Conservation (phyloP, 2,329 filamentous ascomycete species). For the Paecilomyces fulvus region DNA sequence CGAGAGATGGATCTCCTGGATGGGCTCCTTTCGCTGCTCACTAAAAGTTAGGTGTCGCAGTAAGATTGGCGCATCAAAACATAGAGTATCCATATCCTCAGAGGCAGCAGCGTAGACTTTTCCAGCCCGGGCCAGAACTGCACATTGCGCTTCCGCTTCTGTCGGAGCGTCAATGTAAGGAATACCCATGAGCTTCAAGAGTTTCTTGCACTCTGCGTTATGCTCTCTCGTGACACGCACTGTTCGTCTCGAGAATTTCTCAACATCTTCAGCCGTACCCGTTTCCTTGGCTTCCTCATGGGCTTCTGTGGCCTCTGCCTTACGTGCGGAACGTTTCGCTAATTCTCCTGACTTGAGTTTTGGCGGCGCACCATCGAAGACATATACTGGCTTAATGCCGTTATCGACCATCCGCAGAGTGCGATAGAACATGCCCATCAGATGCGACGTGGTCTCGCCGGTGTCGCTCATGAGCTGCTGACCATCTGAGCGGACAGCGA, state of each 20-base stretch:
- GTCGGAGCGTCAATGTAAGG: conserved; percentile 93
- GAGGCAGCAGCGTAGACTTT: conserved; percentile 96
- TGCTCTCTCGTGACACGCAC: conserved; percentile 95
- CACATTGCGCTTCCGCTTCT: conserved; percentile 95
- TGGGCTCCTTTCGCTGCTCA: conserved; percentile 94
- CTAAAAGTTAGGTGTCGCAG: conserved; percentile 91
- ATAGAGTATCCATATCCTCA: conserved; percentile 98
- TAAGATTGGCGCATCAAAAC: conserved; percentile 86
- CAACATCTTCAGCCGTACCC: conserved; percentile 91
- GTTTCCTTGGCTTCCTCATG: conserved; percentile 96
- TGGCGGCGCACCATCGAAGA: conserved; percentile 93
- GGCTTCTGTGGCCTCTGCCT: conserved; percentile 80
- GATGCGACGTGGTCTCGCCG: conserved; percentile 92
- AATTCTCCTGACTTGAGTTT: conserved; percentile 97
- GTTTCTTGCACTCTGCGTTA: conserved; percentile 84
- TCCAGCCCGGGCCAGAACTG: conserved; percentile 74
- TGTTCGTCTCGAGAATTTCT: conserved; percentile 91
- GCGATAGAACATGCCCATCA: conserved; percentile 99
- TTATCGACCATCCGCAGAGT: conserved; percentile 97
- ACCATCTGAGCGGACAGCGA: conserved; percentile 92
- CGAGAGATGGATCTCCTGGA: conserved; percentile 85
- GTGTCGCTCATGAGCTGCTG: conserved; percentile 93
- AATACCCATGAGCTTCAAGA: conserved; percentile 92
- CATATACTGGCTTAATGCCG: conserved; percentile 95
- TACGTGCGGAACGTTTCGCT: conserved; percentile 91